Evolutionary conservation across 192 early-diverging fungal genomes (phyloP).

Genomic region (Diversispora eburnea): DNA sequence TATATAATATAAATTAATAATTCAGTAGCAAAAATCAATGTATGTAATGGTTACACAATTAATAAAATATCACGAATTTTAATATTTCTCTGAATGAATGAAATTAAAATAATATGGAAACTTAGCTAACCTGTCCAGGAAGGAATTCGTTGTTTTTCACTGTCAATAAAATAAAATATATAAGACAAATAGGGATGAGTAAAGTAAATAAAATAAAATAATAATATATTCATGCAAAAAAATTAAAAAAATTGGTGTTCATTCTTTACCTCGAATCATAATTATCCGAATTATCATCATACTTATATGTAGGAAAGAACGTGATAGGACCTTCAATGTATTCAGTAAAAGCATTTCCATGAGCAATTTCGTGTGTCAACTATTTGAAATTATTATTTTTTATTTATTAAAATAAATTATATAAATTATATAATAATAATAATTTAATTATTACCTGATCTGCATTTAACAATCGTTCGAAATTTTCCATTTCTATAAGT

Average conservation of each 20-base stretch:
- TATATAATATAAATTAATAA: slow-evolving; percentile 7
- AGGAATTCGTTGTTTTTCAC: slow-evolving; percentile 61
- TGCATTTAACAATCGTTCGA: slow-evolving; percentile 49
- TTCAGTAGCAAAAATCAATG: not conserved
- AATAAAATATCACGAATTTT: no score
- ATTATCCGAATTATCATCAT: slow-evolving; percentile 62
- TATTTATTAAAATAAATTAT: slow-evolving; percentile 28
- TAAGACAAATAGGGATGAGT: not conserved
- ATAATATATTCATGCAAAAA: no score
- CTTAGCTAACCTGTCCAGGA: slow-evolving; percentile 55
- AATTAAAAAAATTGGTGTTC: no score
- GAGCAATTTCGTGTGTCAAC: slow-evolving; percentile 55
- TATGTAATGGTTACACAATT: not conserved
- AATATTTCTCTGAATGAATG: no score
- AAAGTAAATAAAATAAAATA: no score
- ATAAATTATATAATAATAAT: not conserved
- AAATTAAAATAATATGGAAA: slow-evolving; percentile 17
- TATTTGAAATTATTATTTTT: slow-evolving; percentile 16
- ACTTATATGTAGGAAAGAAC: slow-evolving; percentile 81
- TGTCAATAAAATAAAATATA: slow-evolving; percentile 12
- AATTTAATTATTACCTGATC: slow-evolving; percentile 51
- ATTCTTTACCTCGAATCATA: slow-evolving; percentile 65
- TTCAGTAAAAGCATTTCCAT: slow-evolving; percentile 63
- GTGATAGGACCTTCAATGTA: slow-evolving; percentile 73
- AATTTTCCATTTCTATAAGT: slow-evolving; percentile 40